Base-by-base conservation (phyloP, 2,329 filamentous ascomycete species). In the Orbilia ellipsospora region DNA sequence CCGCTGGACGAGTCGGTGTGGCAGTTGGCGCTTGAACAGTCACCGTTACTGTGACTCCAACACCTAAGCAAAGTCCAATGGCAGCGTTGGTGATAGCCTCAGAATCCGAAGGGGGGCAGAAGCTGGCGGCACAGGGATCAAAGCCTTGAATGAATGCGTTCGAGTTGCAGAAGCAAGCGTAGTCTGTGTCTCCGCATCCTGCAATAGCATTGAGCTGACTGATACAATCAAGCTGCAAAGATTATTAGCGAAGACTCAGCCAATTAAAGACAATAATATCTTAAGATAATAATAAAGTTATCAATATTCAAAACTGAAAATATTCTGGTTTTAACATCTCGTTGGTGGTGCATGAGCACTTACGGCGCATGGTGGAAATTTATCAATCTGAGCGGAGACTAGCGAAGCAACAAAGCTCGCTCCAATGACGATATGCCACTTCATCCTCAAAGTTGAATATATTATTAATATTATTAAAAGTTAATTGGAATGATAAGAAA, bases 351-450 rank as follows among this genome's bases (percentile, higher is more conserved):
- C 40, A 20, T 6, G 5, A 10, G 12, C 20, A 72, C 67, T 16
- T 66, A 73, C 68, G 8, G 68, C 68, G 36, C 68, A 73, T 2
- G 13, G 13, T 15, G 68, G 68, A 18, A 65, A 61, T n/a, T 31
- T 48, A 16, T 63, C 66, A 42, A 61, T 45, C 40, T 73, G 68
- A 18, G 68, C 68, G 7, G 61, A 60, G 45, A 73, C 61, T 5
- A 56, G 12, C 15, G 68, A 20, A 10, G 57, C 18, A 10, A 26
- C 44, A 44, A 52, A 15, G 5, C 44, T 44, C 13, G 26, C 15
- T 7, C 45, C 56, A 15, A 56, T 15, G 44, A 65, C 42, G 48
- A 31, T 7, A 48, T 10, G 44, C 44, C 16, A 48, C 44, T 65
- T 73, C 68, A 73, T 73, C 1, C 40, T 66, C 6, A 20, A 28